phyloP scores from a whole-genome alignment of 441 rosid genomes.

The Macaranga tanarius region DNA sequence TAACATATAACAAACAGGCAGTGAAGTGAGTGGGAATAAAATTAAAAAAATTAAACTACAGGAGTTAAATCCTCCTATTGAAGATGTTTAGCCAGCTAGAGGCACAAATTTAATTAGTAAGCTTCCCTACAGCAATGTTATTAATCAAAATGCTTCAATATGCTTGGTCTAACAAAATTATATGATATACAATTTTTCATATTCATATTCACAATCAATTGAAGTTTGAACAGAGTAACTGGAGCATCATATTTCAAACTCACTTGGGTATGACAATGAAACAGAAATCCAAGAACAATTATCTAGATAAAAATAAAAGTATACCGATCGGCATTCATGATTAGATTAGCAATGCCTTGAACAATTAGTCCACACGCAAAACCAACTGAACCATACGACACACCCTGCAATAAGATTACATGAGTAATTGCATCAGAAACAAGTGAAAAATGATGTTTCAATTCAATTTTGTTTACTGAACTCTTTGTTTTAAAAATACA shows the following conservation, averaged over 20 bases:
- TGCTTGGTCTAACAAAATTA: background rate
- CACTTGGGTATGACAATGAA: background rate
- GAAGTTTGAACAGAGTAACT: background rate
- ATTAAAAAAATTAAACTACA: background rate
- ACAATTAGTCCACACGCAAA: constrained; percentile 84
- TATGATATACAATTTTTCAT: background rate
- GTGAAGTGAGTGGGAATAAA: background rate
- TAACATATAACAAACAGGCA: background rate
- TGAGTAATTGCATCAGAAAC: constrained; percentile 18
- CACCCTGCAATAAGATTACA: constrained; percentile 52
- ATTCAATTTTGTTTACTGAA: no score
- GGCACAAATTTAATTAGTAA: background rate
- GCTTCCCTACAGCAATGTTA: background rate
- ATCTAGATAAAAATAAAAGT: background rate
- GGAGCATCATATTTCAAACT: background rate
- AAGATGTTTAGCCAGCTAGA: background rate
- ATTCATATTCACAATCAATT: background rate
- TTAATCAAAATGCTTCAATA: background rate
- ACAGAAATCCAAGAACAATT: background rate
- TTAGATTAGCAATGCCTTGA: constrained; percentile 86
- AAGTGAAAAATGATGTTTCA: no score
- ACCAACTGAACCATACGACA: constrained; percentile 86
- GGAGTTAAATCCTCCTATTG: background rate
- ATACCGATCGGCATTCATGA: constrained; percentile 90
- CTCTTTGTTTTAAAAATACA: no score